phyloP scores from a whole-genome alignment of 2,329 filamentous ascomycete genomes.

The Pyrenophora tritici-repentis region DNA sequence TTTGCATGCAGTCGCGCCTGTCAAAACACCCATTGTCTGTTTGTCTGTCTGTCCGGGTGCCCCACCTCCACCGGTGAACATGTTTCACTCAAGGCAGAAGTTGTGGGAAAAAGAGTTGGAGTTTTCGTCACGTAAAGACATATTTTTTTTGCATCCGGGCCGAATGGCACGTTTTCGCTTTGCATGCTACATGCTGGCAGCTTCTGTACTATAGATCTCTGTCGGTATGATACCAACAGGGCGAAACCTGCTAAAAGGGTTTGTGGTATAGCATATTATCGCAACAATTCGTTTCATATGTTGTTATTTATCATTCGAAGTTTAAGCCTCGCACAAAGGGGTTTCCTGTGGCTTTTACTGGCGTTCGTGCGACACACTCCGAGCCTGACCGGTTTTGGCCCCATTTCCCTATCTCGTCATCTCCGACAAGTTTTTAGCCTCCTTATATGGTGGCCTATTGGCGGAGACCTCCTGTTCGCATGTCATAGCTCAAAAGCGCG shows the following conservation, averaged over 20 bases:
- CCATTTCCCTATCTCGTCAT: conserved; percentile 27
- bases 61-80: conserved; percentile 44
- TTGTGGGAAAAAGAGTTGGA: conserved; percentile 20
- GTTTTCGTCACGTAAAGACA: conserved; percentile 4
- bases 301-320: no score
- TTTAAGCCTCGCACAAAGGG: no score
- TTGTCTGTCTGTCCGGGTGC: conserved; percentile 15
- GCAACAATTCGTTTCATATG: no score
- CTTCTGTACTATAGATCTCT: conserved; percentile 8
- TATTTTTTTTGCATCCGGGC: conserved; percentile 17
- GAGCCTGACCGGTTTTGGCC: conserved; percentile 28
- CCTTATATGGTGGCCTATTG: conserved; percentile 3
- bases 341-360: conserved; percentile 10
- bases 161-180: conserved; percentile 16
- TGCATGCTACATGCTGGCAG: conserved; percentile 14
- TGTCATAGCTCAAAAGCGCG: background rate
- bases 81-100: conserved; percentile 39
- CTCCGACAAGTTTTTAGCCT: conserved; percentile 4
- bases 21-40: conserved; percentile 10
- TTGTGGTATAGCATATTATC: no score
- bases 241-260: no score
- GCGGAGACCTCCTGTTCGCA: background rate
- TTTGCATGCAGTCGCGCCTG: conserved; percentile 21
- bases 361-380: conserved; percentile 15
- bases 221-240: no score